Percentiles rank a stretch among this genome's conserved stretches.
Conservation (phyloP, 345 rosid species). For the Physaria fendleri region DNA sequence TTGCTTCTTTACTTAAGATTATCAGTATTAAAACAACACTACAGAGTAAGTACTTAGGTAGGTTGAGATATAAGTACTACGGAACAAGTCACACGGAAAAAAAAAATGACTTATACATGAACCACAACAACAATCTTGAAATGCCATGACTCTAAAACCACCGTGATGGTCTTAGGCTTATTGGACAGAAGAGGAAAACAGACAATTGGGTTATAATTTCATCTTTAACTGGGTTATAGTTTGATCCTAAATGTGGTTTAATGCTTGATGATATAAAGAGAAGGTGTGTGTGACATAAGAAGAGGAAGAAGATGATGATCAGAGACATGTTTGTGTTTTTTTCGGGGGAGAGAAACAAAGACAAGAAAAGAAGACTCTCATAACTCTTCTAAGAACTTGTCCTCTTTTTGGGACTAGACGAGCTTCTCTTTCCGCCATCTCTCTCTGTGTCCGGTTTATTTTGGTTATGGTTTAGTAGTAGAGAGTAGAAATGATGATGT, state of each 20-base stretch:
- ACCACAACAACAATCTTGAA: background rate
- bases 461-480: conserved; percentile 4
- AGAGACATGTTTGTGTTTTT: background rate
- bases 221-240: conserved; percentile 2
- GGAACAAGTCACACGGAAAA: background rate
- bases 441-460: conserved; percentile 9
- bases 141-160: background rate
- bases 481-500: conserved; percentile 1
- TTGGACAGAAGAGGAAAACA: background rate
- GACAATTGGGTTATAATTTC: background rate
- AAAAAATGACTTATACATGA: background rate
- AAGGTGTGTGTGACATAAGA: conserved; percentile 11
- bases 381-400: conserved; percentile 32
- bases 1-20: background rate
- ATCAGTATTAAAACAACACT: background rate
- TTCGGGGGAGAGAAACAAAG: conserved; percentile 21
- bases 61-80: background rate
- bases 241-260: background rate
- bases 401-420: conserved; percentile 46
- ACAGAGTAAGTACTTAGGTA: background rate
- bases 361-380: conserved; percentile 21
- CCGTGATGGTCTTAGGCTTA: background rate
- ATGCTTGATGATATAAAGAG: conserved; percentile 22
- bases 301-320: conserved; percentile 15
- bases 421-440: conserved; percentile 20